phyloP scores from a whole-genome alignment of 257 asterid genomes.

The Scutellaria galericulata region DNA sequence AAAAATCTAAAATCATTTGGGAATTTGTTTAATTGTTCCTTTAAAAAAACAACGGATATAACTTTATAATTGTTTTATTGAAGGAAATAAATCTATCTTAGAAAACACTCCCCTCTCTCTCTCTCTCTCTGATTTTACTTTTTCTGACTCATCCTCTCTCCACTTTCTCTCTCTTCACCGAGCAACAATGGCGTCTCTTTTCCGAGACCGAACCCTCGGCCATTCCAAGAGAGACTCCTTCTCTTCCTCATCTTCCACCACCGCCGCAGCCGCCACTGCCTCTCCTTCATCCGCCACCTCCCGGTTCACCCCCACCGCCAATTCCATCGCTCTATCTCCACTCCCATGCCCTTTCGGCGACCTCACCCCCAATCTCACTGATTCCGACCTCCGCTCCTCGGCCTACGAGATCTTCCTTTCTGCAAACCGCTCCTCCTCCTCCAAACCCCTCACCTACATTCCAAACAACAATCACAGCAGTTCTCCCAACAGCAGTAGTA shows the following conservation, averaged over 20 bases:
- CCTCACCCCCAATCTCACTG: slow-evolving; percentile 66
- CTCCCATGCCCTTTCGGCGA: slow-evolving; percentile 84
- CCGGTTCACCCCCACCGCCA: slow-evolving; percentile 50
- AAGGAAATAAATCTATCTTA: slow-evolving; percentile 38
- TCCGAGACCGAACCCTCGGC: slow-evolving; percentile 82
- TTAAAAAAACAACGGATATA: slow-evolving; percentile 4
- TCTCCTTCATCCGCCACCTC: slow-evolving; percentile 58
- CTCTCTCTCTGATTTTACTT: slow-evolving; percentile 28
- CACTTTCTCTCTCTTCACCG: slow-evolving; percentile 36
- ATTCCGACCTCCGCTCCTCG: slow-evolving; percentile 73
- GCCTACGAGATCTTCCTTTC: slow-evolving; percentile 97
- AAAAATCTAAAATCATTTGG: neutral
- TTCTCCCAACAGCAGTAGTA: slow-evolving; percentile 34
- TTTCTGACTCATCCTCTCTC: slow-evolving; percentile 29
- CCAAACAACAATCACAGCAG: slow-evolving; percentile 36
- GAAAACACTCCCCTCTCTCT: neutral
- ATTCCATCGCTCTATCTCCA: slow-evolving; percentile 44
- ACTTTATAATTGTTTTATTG: neutral
- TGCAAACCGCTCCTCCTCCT: slow-evolving; percentile 71
- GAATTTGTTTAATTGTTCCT: neutral
- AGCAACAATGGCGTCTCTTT: slow-evolving; percentile 87
- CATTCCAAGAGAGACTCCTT: slow-evolving; percentile 69
- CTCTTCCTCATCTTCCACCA: slow-evolving; percentile 47
- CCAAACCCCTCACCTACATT: slow-evolving; percentile 62
- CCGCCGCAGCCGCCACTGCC: slow-evolving; percentile 48